Base-by-base conservation (phyloP, 306 rosid species). In the Vicia faba region DNA sequence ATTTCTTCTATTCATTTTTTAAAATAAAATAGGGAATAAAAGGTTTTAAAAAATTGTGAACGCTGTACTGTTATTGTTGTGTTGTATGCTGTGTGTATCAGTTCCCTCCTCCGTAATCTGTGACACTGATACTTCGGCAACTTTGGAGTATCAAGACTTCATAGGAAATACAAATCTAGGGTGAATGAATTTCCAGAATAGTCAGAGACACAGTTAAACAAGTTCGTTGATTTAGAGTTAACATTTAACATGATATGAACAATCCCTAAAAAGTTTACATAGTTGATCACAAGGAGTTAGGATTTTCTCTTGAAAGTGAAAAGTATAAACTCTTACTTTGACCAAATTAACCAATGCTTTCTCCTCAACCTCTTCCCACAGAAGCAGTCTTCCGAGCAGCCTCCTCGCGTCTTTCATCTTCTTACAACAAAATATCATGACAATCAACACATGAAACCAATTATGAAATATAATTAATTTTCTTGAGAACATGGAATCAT, bases 281-380 rank as follows among this genome's bases (percentile, higher is more conserved):
- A 80, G 14, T 48, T 55, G 45, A 48, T 49, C 36, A 11, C 23
- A 18, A 14, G 12, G 44, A 40, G 54, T 8, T 28, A 59, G 36
- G 45, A 61, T 23, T 28, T 58, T 48, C 12, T 6, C 38, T 73
- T 38, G 23, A 69, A 14, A 61, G 65, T 28, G 48, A 70, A 39
- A 38, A 29, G 56, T 5, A 6, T 3, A 20, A 46, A 11, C 33
- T 46, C 83, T 72, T 75, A 92, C 98, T 95, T 84, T 92, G 74
- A 91, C 96, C 77, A 87, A 78, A 73, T 89, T 75, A 78, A 92
- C 79, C 77, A 92, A 71, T 16, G 93, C 93, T 75, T 89, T 85
- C 95, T 92, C 98, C 81, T 86, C 85, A 11, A 92, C 96, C 75
- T 87, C 93, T 26, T 89, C 91, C 91, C 69, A 78, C 66, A 1